These are phyloP conservation scores for Polyplosphaeria fusca DNA, from an alignment of 495 filamentous ascomycete genomes.

Conservation along the genomic window DNA sequence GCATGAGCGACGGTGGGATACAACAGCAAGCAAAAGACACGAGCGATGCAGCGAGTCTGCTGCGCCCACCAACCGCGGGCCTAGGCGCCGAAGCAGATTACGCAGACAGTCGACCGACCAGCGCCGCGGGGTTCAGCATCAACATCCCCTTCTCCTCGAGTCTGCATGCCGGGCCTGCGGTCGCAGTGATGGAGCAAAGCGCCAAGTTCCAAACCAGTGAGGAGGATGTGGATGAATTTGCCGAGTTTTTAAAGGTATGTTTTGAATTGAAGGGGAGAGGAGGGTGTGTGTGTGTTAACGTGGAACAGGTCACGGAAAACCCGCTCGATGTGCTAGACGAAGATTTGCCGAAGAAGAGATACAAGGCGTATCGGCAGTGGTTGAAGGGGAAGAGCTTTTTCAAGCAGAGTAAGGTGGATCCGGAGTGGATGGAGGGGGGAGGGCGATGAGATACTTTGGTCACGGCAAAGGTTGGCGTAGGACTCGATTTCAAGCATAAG, in stretches of 20 bases:
- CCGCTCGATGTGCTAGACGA: constrained; percentile 83
- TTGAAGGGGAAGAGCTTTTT: constrained; percentile 87
- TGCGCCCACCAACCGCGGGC: constrained; percentile 1
- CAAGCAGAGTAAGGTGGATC: constrained; percentile 64
- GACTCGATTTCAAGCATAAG: too few relatives aligned
- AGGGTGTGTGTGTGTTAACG: too few relatives aligned
- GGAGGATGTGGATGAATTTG: background rate
- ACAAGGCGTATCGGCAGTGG: constrained; percentile 95
- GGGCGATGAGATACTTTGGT: background rate
- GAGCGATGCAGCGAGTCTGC: background rate
- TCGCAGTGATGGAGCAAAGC: background rate
- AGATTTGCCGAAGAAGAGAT: constrained; percentile 83
- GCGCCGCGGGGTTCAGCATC: constrained; percentile 9
- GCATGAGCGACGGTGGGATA: constrained; percentile 5
- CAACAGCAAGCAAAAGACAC: background rate
- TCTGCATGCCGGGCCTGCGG: background rate
- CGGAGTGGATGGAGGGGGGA: constrained; percentile 33
- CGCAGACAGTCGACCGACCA: constrained; percentile 13
- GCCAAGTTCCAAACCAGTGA: background rate
- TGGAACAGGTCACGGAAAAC: constrained; percentile 77
- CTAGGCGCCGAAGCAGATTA: background rate
- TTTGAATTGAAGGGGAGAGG: constrained; percentile 66
- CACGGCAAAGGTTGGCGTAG: too few relatives aligned
- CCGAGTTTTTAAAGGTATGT: constrained; percentile 46
- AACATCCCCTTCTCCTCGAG: constrained; percentile 21